These are phyloP conservation scores for Fragaria vesca DNA, from an alignment of 306 rosid genomes.

Conservation along the genomic window DNA sequence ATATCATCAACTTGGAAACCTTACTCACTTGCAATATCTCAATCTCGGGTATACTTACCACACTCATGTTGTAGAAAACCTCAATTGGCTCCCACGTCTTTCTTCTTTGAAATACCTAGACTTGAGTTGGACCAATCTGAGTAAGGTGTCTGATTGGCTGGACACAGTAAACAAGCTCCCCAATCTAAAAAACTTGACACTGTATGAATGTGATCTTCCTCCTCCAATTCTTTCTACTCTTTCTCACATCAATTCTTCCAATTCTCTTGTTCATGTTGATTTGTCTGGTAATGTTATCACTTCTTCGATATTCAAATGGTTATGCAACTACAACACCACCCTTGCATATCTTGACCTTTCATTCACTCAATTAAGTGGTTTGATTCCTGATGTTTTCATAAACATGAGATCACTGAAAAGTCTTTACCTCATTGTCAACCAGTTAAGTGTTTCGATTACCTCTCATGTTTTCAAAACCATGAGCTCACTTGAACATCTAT, in stretches of 20 bases:
- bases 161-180: neutral
- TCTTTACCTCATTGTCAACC: too few relatives aligned
- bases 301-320: slow-evolving; percentile 5
- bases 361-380: neutral
- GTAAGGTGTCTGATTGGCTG: neutral
- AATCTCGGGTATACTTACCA: rapidly evolving
- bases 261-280: neutral
- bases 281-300: neutral
- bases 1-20: neutral
- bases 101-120: neutral
- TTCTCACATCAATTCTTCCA: neutral
- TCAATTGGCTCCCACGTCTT: neutral
- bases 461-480: too few relatives aligned
- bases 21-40: neutral
- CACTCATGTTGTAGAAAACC: neutral
- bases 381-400: neutral
- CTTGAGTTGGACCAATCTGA: neutral
- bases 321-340: neutral
- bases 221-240: neutral
- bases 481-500: too few relatives aligned
- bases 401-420: too few relatives aligned
- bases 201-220: neutral
- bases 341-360: neutral
- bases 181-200: neutral
- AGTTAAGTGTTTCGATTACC: too few relatives aligned